These are phyloP conservation scores for Naegleria gruberi DNA, from an alignment of 208 protist genomes.

Conservation along the genomic window DNA sequence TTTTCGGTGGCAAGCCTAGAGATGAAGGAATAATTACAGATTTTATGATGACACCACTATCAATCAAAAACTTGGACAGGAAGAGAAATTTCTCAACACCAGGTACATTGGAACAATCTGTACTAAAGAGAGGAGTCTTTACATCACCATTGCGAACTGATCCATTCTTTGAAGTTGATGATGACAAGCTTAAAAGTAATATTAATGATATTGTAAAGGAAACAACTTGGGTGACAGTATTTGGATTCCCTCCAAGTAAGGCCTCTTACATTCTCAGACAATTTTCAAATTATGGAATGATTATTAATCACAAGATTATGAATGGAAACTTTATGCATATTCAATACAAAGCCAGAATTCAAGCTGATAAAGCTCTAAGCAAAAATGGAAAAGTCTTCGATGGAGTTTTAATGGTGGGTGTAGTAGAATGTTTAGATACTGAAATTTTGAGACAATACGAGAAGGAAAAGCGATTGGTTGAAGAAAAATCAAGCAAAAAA, in stretches of 20 bases:
- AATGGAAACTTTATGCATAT: slow-evolving; percentile 5
- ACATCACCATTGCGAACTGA: background rate
- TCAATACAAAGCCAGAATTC: background rate
- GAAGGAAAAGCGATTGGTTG: background rate
- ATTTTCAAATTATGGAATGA: background rate
- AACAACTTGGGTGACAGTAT: background rate
- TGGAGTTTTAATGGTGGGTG: background rate
- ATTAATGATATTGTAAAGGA: background rate
- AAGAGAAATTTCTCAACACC: background rate
- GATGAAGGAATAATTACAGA: background rate
- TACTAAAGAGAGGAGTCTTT: background rate
- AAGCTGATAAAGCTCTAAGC: background rate
- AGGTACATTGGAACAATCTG: background rate
- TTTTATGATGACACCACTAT: background rate
- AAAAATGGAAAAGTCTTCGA: slow-evolving; percentile 11
- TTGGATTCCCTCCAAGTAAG: background rate
- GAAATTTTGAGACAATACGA: background rate
- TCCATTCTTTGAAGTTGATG: background rate
- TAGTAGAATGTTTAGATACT: background rate
- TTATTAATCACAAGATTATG: background rate
- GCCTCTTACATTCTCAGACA: background rate
- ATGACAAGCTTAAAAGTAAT: background rate
- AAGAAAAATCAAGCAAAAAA: background rate
- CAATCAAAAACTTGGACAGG: background rate
- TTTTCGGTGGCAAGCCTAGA: background rate